Evolutionary conservation across 306 rosid species (phyloP), one percentile per base, ranked within the genome.

Genomic region (Potentilla sterilis): DNA sequence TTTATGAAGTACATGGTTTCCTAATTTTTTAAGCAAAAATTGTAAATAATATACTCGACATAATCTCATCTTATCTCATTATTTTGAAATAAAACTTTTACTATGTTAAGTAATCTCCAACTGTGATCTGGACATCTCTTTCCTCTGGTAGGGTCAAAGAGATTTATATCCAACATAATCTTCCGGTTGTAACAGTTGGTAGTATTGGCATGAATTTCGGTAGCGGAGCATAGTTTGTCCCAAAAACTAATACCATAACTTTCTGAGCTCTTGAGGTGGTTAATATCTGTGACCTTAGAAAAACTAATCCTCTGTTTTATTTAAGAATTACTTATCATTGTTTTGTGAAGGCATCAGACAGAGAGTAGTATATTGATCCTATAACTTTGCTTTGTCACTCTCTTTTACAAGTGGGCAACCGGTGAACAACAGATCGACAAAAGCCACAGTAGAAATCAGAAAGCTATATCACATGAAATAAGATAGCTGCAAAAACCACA

Each of bases 121-220:
- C n/a, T n/a, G n/a, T n/a, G n/a, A n/a, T n/a, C n/a, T n/a, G n/a
- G n/a, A n/a, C n/a, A n/a, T n/a, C n/a, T n/a, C n/a, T n/a, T n/a
- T n/a, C n/a, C n/a, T n/a, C n/a, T n/a, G n/a, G n/a, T n/a, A n/a
- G n/a, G n/a, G n/a, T n/a, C n/a, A n/a, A n/a, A n/a, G n/a, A n/a
- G n/a, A n/a, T n/a, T n/a, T n/a, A n/a, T n/a, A n/a, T n/a, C n/a
- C n/a, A n/a, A n/a, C n/a, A n/a, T n/a, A n/a, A 94, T 73, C 95
- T 94, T 83, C 87, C 88, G 0, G 98, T 95, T 74, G 79, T 94
- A 66, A 94, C 96, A 18, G 52, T 92, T 75, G 97, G 97, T 54
- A 97, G 92, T 81, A 90, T 90, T 83, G 97, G 97, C 68, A 88
- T 81, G 86, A 92, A 90, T 81, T 94, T 92, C 74, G 97, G 97